These are phyloP conservation scores for Ceratobasidium sp. DNA, from an alignment of 1,284 basidiomycete genomes.

Conservation along the genomic window DNA sequence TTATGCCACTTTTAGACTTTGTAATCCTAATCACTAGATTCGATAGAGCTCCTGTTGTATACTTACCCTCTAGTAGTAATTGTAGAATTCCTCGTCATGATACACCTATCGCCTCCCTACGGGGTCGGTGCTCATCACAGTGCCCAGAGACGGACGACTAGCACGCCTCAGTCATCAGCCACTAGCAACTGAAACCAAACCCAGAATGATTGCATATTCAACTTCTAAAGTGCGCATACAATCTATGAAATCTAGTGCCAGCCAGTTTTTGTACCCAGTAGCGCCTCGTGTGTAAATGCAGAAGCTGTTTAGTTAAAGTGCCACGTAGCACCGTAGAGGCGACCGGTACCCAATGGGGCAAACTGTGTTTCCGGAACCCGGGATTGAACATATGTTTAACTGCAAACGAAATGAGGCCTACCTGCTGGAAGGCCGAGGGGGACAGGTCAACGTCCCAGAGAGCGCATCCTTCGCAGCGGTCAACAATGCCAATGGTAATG, in stretches of 20 bases:
- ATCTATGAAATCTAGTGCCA: constrained; percentile 17
- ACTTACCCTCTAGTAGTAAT: no score
- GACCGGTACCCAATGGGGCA: constrained; percentile 22
- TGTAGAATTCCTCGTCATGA: no score
- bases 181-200: neutral
- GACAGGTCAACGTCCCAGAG: constrained; percentile 28
- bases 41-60: no score
- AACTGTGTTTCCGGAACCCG: neutral
- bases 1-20: no score
- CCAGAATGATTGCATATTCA: constrained; percentile 5
- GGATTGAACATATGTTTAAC: neutral
- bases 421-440: constrained; percentile 29
- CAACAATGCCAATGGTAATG: constrained; percentile 12
- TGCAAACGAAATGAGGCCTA: neutral
- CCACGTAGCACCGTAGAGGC: constrained; percentile 29
- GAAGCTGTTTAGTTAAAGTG: constrained; percentile 22
- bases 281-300: neutral
- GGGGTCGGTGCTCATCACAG: no score
- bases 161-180: no score
- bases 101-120: no score
- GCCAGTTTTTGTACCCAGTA: neutral
- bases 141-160: no score
- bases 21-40: no score
- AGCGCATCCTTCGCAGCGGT: constrained; percentile 32
- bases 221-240: constrained; percentile 5